Percentiles rank a stretch among this genome's conserved stretches.
phyloP scores from a whole-genome alignment of 495 filamentous ascomycete genomes.

The Penicillium parvum region DNA sequence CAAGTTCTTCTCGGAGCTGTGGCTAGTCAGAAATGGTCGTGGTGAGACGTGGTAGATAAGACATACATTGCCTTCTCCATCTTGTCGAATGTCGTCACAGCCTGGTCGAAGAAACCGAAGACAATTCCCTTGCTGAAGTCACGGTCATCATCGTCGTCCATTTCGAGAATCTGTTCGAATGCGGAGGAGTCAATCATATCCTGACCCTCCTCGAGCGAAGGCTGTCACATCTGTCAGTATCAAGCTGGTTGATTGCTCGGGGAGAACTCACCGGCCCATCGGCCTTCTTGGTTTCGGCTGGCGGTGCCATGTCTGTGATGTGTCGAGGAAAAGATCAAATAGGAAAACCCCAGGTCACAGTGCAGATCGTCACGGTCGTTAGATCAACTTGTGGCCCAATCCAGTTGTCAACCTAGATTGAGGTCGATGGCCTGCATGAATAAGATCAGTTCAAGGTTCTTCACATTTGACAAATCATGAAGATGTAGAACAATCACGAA shows the following conservation, averaged over 20 bases:
- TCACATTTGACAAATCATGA: too few relatives aligned
- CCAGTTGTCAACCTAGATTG: constrained; percentile 9
- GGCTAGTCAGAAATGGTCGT: constrained; percentile 4
- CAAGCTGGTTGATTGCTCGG: neutral
- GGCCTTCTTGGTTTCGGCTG: constrained; percentile 26
- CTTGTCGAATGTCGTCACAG: constrained; percentile 74
- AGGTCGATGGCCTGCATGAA: too few relatives aligned
- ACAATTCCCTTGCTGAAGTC: constrained; percentile 86
- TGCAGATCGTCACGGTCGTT: constrained; percentile 6
- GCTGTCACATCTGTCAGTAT: too few relatives aligned
- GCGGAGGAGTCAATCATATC: constrained; percentile 73
- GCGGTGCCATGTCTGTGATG: constrained; percentile 26
- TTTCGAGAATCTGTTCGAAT: constrained; percentile 94
- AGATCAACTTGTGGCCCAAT: constrained; percentile 11
- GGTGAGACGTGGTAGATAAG: neutral
- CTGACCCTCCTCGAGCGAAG: constrained; percentile 49
- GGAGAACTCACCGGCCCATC: constrained; percentile 24
- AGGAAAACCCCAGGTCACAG: constrained; percentile 4
- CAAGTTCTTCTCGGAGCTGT: constrained; percentile 62
- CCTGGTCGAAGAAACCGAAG: constrained; percentile 88
- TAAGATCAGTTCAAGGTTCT: too few relatives aligned
- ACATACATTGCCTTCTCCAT: constrained; percentile 84
- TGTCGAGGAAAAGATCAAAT: constrained; percentile 4
- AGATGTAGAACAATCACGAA: too few relatives aligned
- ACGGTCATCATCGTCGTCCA: constrained; percentile 80